phyloP scores from a whole-genome alignment of 2,329 filamentous ascomycete genomes.

The Talaromyces sp. region DNA sequence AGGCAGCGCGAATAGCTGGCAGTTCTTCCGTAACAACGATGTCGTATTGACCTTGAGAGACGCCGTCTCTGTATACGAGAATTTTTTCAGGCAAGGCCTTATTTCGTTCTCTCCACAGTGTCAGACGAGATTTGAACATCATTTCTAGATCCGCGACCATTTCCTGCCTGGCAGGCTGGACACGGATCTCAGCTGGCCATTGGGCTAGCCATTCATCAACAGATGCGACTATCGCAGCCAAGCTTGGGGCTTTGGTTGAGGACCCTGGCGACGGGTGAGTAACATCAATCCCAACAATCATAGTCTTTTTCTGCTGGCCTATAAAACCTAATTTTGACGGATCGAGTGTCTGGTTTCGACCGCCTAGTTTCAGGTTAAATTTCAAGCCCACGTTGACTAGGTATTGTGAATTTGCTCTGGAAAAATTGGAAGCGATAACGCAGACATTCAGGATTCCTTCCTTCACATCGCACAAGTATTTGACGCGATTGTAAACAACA shows the following conservation, averaged over 20 bases:
- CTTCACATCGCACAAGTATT: slow-evolving; percentile 62
- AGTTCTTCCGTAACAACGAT: slow-evolving; percentile 69
- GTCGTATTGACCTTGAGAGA: slow-evolving; percentile 79
- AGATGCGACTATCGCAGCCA: slow-evolving; percentile 77
- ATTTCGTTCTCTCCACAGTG: slow-evolving; percentile 62
- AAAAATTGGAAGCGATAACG: slow-evolving; percentile 53
- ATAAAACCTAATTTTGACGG: slow-evolving; percentile 56
- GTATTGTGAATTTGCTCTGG: slow-evolving; percentile 46
- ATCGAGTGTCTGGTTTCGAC: slow-evolving; percentile 64
- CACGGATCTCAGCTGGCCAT: slow-evolving; percentile 71
- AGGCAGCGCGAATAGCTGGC: slow-evolving; percentile 54
- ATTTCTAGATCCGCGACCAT: slow-evolving; percentile 64
- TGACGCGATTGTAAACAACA: slow-evolving; percentile 59
- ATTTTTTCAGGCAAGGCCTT: slow-evolving; percentile 65
- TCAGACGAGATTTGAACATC: slow-evolving; percentile 64
- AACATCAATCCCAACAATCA: slow-evolving; percentile 85
- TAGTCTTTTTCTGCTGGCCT: slow-evolving; percentile 65
- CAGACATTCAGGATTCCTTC: slow-evolving; percentile 68
- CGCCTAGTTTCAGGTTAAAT: slow-evolving; percentile 76
- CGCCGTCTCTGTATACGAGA: slow-evolving; percentile 82
- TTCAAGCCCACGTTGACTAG: slow-evolving; percentile 71
- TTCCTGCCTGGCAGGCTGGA: slow-evolving; percentile 64
- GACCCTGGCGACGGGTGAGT: slow-evolving; percentile 76
- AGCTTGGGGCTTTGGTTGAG: slow-evolving; percentile 60
- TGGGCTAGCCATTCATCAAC: slow-evolving; percentile 67